Evolutionary conservation across 148 eudicot species (phyloP).

Genomic region (Camellia japonica): DNA sequence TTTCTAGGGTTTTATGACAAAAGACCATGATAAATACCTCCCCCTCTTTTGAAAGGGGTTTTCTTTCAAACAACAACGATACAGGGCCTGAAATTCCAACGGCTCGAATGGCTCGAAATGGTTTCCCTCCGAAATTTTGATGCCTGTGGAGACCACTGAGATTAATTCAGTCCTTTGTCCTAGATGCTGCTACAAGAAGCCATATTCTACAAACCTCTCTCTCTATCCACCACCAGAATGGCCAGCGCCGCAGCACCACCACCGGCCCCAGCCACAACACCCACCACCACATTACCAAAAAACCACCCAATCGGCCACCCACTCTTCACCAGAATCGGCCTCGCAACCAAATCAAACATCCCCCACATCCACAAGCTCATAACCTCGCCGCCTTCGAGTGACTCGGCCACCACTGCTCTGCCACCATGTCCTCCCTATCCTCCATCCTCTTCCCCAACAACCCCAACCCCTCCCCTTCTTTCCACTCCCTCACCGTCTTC

Average conservation of each 20-base stretch:
- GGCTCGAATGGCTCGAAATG: no score
- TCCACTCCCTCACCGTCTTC: conserved; percentile 71
- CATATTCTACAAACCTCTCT: not conserved
- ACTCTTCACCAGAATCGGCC: conserved; percentile 57
- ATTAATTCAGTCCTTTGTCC: no score
- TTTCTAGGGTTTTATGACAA: no score
- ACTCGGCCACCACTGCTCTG: conserved; percentile 52
- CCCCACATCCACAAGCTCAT: conserved; percentile 71
- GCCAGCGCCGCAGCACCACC: conserved; percentile 61
- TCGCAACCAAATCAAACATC: conserved; percentile 50
- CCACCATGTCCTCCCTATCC: conserved; percentile 56
- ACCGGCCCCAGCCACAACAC: conserved; percentile 39
- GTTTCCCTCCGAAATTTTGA: no score
- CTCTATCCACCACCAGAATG: conserved; percentile 23
- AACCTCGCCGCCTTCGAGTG: conserved; percentile 68
- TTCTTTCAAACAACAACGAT: no score
- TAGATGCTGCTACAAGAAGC: no score
- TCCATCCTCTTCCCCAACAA: conserved; percentile 54
- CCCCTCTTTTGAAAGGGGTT: no score
- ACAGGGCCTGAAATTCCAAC: no score
- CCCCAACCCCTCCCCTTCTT: conserved; percentile 37
- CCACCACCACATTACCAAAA: conserved; percentile 20
- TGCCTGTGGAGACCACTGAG: no score
- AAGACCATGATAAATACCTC: no score
- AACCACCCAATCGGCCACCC: conserved; percentile 24